Percentiles rank a stretch among this genome's conserved stretches.
Evolutionary conservation across 306 rosid species (phyloP).

Genomic region (Astragalus glycyphyllos): DNA sequence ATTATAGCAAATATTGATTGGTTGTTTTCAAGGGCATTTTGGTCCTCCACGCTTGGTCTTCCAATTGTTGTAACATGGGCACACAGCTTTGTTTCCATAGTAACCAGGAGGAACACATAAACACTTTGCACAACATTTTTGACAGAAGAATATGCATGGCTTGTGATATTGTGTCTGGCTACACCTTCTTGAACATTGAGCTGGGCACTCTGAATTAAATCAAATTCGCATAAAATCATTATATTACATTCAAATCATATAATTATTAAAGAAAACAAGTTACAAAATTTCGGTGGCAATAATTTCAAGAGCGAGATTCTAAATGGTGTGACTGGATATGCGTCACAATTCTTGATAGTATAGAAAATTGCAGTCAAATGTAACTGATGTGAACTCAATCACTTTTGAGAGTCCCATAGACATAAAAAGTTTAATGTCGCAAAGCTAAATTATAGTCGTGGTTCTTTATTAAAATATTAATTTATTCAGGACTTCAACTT

Average conservation of each 20-base stretch:
- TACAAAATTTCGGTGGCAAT: no score
- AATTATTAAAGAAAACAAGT: neutral
- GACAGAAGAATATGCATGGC: constrained; percentile 68
- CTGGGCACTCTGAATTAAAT: constrained; percentile 48
- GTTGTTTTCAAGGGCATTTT: constrained; percentile 56
- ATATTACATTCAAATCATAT: constrained; percentile 7
- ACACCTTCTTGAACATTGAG: constrained; percentile 55
- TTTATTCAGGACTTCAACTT: neutral
- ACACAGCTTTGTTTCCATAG: constrained; percentile 63
- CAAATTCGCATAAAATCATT: neutral
- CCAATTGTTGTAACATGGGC: constrained; percentile 76
- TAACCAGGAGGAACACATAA: constrained; percentile 65
- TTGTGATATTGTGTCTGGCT: constrained; percentile 55
- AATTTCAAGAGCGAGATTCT: no score
- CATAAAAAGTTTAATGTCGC: neutral
- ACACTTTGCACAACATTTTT: constrained; percentile 58
- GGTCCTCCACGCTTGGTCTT: constrained; percentile 72
- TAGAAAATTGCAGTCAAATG: no score
- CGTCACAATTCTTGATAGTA: no score
- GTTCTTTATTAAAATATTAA: no score
- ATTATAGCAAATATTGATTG: neutral
- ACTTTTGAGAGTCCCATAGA: no score
- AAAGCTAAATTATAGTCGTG: no score
- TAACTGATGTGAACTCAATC: no score
- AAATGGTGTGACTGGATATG: no score